phyloP scores from a whole-genome alignment of 169 alveolate genomes.

The Plasmodium cynomolgi region DNA sequence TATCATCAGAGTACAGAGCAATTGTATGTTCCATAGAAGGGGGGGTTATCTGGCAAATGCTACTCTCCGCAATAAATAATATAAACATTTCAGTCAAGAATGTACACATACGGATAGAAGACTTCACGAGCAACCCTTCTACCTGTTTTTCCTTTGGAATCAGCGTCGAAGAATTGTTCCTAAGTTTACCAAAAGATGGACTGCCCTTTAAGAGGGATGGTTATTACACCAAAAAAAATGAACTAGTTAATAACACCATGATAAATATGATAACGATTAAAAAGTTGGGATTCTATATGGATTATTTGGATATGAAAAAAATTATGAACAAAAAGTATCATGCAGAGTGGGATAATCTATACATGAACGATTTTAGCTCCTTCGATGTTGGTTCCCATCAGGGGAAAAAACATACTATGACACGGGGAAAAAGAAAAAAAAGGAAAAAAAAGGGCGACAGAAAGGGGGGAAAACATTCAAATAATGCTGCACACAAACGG shows the following conservation, averaged over 20 bases:
- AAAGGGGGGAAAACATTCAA: not conserved
- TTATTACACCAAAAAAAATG: constrained; percentile 67
- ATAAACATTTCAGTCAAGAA: constrained; percentile 65
- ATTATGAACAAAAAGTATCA: constrained; percentile 34
- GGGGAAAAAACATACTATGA: not conserved
- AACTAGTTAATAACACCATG: constrained; percentile 70
- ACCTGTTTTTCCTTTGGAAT: constrained; percentile 70
- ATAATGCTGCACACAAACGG: not conserved
- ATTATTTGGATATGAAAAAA: constrained; percentile 61
- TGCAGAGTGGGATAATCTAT: constrained; percentile 4
- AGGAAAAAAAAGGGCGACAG: not conserved
- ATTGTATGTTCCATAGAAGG: constrained; percentile 74
- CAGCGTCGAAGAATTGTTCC: constrained; percentile 58
- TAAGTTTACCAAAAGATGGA: constrained; percentile 73
- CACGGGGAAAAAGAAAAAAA: constrained; percentile 11
- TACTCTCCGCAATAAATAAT: constrained; percentile 62
- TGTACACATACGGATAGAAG: constrained; percentile 74
- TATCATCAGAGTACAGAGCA: constrained; percentile 74
- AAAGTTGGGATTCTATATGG: constrained; percentile 68
- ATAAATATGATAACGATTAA: constrained; percentile 74
- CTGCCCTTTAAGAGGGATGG: constrained; percentile 73
- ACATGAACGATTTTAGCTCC: constrained; percentile 11
- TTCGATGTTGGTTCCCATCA: not conserved
- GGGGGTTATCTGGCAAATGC: constrained; percentile 77
- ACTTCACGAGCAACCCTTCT: constrained; percentile 67